A percentile compares a stretch with the other conserved stretches of the same genome.
Conservation (phyloP, 1,139 yeast genomes). For the Lodderomyces parapsilosis region DNA sequence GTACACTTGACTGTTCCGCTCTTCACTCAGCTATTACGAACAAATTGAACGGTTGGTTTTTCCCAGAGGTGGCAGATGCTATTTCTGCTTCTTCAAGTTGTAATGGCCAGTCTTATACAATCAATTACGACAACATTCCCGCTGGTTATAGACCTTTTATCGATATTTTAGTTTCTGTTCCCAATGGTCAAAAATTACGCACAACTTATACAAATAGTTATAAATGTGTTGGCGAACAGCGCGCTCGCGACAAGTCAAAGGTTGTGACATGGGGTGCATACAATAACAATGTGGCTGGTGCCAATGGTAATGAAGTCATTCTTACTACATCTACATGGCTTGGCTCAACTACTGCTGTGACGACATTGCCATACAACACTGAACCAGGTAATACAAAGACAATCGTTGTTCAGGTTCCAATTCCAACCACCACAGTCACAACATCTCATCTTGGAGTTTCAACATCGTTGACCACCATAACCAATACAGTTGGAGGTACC, state of each 20-base stretch:
- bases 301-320: constrained; percentile 22
- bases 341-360: constrained; percentile 19
- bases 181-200: not conserved
- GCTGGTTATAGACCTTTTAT: constrained; percentile 31
- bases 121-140: constrained; percentile 23
- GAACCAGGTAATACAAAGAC: constrained; percentile 17
- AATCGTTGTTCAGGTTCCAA: constrained; percentile 18
- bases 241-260: no score
- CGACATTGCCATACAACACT: constrained; percentile 19
- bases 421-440: constrained; percentile 16
- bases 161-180: constrained; percentile 11
- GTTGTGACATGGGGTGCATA: no score
- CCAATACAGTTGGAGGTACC: constrained; percentile 15
- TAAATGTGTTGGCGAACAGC: no score
- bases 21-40: constrained; percentile 22
- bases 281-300: constrained; percentile 16
- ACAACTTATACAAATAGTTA: constrained; percentile 7
- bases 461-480: constrained; percentile 13
- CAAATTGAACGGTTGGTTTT: constrained; percentile 22
- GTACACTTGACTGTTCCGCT: constrained; percentile 23
- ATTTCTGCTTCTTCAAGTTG: constrained; percentile 17
- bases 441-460: constrained; percentile 9
- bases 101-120: constrained; percentile 12
- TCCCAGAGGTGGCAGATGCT: constrained; percentile 14
- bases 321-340: constrained; percentile 25